A percentile compares a stretch with the other conserved stretches of the same genome.
These are phyloP conservation scores for Pseudocercospora macadamiae DNA, from an alignment of 2,329 filamentous ascomycete genomes.

Conservation along the genomic window DNA sequence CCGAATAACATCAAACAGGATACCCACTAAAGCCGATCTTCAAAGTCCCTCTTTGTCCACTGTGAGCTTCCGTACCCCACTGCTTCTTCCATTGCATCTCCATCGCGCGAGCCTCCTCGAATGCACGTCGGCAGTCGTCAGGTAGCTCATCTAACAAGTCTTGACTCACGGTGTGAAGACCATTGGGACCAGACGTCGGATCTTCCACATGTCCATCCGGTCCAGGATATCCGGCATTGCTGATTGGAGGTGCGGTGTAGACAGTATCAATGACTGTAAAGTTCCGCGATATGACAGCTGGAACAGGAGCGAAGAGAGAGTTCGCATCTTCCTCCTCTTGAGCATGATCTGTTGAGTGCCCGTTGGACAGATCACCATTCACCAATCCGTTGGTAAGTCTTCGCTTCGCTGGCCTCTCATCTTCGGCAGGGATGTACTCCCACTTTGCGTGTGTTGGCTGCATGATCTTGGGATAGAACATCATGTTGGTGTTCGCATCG, in stretches of 20 bases:
- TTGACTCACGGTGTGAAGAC: constrained; percentile 65
- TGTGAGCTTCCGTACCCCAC: constrained; percentile 71
- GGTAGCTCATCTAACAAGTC: constrained; percentile 70
- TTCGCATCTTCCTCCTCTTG: constrained; percentile 22
- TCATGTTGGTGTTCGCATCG: constrained; percentile 88
- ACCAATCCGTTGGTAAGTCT: constrained; percentile 28
- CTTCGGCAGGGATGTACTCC: constrained; percentile 66
- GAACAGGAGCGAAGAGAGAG: constrained; percentile 56
- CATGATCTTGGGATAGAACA: constrained; percentile 85
- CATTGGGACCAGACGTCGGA: constrained; percentile 49
- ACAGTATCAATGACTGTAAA: constrained; percentile 65
- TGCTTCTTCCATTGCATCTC: constrained; percentile 73
- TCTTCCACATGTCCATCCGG: constrained; percentile 57
- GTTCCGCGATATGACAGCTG: constrained; percentile 62
- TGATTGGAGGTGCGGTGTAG: constrained; percentile 61
- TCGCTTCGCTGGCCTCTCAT: constrained; percentile 26
- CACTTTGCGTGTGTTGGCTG: constrained; percentile 87
- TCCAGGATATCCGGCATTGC: constrained; percentile 63
- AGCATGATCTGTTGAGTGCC: too few species aligned
- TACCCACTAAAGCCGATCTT: constrained; percentile 54
- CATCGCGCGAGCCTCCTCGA: constrained; percentile 65
- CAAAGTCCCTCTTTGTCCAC: constrained; percentile 51
- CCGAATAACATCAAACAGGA: constrained; percentile 48
- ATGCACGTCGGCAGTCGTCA: constrained; percentile 70
- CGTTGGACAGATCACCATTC: constrained; percentile 24